Evolutionary conservation across 768 basidiomycete species (phyloP).

Genomic region (Naganishia vishniacii): DNA sequence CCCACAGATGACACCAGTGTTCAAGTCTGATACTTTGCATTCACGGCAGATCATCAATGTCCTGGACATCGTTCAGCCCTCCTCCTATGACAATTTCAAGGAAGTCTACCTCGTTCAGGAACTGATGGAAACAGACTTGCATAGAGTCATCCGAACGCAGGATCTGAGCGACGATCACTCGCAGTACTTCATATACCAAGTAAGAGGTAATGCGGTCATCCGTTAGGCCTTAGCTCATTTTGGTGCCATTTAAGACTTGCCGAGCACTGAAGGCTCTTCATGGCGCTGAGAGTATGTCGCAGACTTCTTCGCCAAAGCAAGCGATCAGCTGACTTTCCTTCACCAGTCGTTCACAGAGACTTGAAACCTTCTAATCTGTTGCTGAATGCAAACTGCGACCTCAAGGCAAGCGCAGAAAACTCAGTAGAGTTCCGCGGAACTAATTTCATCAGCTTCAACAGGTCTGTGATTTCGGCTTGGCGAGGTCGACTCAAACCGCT

Average conservation of each 20-base stretch:
- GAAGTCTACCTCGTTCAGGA: constrained; percentile 55
- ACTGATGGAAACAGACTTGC: constrained; percentile 87
- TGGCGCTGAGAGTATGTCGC: constrained; percentile 61
- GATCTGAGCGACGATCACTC: constrained; percentile 88
- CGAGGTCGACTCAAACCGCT: constrained; percentile 52
- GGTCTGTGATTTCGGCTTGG: constrained; percentile 56
- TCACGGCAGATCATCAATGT: constrained; percentile 77
- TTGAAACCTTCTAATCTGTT: constrained; percentile 94
- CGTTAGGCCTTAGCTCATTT: not conserved
- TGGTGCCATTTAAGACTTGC: constrained; percentile 57
- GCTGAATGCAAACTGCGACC: constrained; percentile 91
- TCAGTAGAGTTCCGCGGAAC: not conserved
- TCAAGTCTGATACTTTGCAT: not conserved
- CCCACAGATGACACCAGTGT: not conserved
- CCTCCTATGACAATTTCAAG: constrained; percentile 67
- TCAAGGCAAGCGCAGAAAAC: constrained; percentile 60
- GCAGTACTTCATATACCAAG: constrained; percentile 95
- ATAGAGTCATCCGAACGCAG: constrained; percentile 93
- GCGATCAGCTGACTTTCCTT: not conserved
- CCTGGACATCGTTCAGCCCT: constrained; percentile 82
- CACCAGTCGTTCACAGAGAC: constrained; percentile 69
- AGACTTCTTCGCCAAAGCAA: not conserved
- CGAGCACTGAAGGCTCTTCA: constrained; percentile 91
- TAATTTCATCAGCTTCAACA: constrained; percentile 26
- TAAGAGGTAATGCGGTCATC: constrained; percentile 18